These are phyloP conservation scores for Colletotrichum gloeosporioides DNA, from an alignment of 2,329 filamentous ascomycete genomes.

Conservation along the genomic window DNA sequence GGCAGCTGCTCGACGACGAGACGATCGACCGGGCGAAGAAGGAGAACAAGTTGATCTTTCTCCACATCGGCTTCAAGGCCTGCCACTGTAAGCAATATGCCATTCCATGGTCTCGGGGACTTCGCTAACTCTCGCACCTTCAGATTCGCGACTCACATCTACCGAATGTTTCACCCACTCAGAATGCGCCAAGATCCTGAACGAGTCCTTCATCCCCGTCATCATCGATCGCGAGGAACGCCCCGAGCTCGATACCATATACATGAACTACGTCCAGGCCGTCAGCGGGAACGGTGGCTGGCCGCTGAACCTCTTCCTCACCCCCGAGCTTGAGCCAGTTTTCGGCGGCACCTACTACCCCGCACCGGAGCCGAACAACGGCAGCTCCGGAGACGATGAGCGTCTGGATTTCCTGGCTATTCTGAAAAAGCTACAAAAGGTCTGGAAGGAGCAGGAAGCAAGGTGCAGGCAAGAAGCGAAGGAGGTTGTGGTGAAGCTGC, in stretches of 20 bases:
- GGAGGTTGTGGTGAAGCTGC: constrained; percentile 80
- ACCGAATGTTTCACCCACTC: constrained; percentile 88
- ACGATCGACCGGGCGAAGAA: constrained; percentile 77
- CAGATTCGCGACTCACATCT: constrained; percentile 89
- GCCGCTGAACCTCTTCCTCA: constrained; percentile 97
- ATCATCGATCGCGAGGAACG: constrained; percentile 94
- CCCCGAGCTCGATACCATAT: constrained; percentile 92
- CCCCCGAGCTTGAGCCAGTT: constrained; percentile 88
- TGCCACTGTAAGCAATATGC: constrained; percentile 78
- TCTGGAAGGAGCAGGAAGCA: constrained; percentile 86
- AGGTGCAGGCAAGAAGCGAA: constrained; percentile 83
- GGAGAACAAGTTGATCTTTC: constrained; percentile 87
- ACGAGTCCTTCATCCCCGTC: constrained; percentile 87
- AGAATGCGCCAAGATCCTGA: constrained; percentile 81
- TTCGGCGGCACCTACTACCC: constrained; percentile 98
- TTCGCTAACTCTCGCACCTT: neutral
- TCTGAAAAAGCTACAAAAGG: constrained; percentile 74
- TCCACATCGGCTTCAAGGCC: constrained; percentile 93
- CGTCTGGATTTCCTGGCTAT: constrained; percentile 84
- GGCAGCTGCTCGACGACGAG: constrained; percentile 87
- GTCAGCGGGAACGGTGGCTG: constrained; percentile 90
- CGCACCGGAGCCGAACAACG: constrained; percentile 68
- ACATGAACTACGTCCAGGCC: constrained; percentile 98
- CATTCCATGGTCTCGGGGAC: neutral
- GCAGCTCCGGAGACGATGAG: constrained; percentile 54